Evolutionary conservation across 2,329 filamentous ascomycete species (phyloP), one percentile per base, ranked within the genome.

Genomic region (Diplodia sapinea): DNA sequence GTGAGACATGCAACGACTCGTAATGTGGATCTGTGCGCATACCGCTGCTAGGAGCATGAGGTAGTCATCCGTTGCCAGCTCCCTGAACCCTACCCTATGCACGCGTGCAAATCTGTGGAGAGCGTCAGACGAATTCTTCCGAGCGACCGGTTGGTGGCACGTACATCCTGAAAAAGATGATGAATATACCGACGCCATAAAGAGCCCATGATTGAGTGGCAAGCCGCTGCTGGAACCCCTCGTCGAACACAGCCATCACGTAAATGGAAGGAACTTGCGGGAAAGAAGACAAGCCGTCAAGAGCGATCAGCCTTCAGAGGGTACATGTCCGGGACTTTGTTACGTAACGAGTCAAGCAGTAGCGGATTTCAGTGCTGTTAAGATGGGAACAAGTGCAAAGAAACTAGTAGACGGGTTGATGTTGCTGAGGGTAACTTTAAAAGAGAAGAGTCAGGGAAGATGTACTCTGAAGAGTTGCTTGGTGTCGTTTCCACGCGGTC

Each of bases 161-260:
- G 11, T 63, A 77, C 75, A 71, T 72, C 68, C 75, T 70, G n/a
- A 75, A 36, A 12, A 68, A 17, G 47, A 77, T 76, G 29, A 74
- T 62, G 50, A 72, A 69, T 65, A 76, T 76, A 15, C 75, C 73
- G 43, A 76, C 70, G 6, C 72, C 71, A 66, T 75, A 76, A 4
- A 76, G 64, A 13, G 68, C 70, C 75, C 75, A 77, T 69, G 74
- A 75, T 31, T 76, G 69, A 38, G 67, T 66, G 23, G 63, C 36
- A 17, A 65, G 62, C 50, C 17, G 13, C 2, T 31, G 49, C 62
- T 55, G 62, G 23, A 65, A 65, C 15, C 13, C 36, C 26, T 55
- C 33, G 23, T 65, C 62, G 50, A 65, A 65, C 15, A 43, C 51
- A 20, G 62, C 50, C 62, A 65, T 65, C 13, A 29, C 47, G 59